Percentiles rank a stretch among this genome's conserved stretches.
Evolutionary conservation across 1,284 basidiomycete genomes (phyloP).

Genomic region (Thecaphora thlaspeos): DNA sequence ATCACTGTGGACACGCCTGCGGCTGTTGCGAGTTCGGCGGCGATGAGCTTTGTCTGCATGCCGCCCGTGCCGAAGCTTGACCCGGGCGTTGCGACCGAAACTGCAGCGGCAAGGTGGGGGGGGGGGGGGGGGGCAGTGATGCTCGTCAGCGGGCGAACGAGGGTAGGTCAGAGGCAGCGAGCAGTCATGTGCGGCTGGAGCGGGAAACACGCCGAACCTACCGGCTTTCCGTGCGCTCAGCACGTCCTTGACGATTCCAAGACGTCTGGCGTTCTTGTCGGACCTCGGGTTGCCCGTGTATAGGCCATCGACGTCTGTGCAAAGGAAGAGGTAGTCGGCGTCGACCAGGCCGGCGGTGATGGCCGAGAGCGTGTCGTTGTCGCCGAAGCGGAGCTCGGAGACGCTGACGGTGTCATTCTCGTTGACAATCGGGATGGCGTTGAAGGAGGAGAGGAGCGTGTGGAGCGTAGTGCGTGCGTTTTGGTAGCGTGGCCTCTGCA

Average conservation of each 20-base stretch:
- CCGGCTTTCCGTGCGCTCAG: conserved; percentile 77
- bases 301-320: conserved; percentile 94
- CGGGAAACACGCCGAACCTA: conserved; percentile 50
- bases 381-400: conserved; percentile 95
- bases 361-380: conserved; percentile 96
- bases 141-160: too few species aligned
- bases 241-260: conserved; percentile 80
- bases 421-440: conserved; percentile 56
- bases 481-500: conserved; percentile 41
- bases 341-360: conserved; percentile 96
- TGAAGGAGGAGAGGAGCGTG: conserved; percentile 46
- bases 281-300: conserved; percentile 94
- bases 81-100: conserved; percentile 85
- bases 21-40: conserved; percentile 92
- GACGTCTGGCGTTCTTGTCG: conserved; percentile 76
- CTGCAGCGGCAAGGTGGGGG: too few species aligned
- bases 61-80: conserved; percentile 93
- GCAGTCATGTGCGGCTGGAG: too few species aligned
- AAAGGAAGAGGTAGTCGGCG: conserved; percentile 91
- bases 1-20: conserved; percentile 95
- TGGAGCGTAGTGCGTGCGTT: conserved; percentile 53
- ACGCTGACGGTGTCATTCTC: conserved; percentile 57
- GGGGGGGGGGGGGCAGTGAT: too few species aligned
- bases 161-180: too few species aligned
- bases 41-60: conserved; percentile 99